Evolutionary conservation across 345 rosid species (phyloP).

Genomic region (Eucalyptus cloeziana): DNA sequence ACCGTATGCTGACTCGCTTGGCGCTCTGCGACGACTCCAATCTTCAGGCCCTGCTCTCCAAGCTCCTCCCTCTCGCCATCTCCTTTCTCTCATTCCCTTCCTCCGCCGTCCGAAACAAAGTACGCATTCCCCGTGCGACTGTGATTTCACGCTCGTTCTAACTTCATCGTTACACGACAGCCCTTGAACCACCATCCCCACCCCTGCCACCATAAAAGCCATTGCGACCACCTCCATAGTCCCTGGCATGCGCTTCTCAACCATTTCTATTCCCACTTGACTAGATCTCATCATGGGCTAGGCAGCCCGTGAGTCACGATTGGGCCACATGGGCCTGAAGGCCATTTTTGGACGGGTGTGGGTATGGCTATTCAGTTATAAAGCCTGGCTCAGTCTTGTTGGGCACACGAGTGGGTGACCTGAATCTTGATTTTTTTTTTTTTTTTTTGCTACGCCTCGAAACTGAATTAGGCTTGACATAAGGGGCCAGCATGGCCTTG

Average conservation of each 20-base stretch:
- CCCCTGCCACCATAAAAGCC: neutral
- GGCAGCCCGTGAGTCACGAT: neutral
- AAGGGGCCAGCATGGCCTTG: neutral
- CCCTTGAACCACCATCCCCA: neutral
- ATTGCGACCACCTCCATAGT: neutral
- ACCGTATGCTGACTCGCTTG: slow-evolving; percentile 82
- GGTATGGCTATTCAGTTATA: neutral
- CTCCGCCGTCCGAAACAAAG: slow-evolving; percentile 65
- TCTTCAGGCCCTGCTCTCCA: slow-evolving; percentile 56
- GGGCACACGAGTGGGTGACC: too few relatives aligned
- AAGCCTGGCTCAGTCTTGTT: too few relatives aligned
- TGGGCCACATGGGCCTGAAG: neutral
- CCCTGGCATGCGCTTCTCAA: neutral
- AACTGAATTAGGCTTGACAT: neutral
- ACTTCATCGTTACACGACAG: neutral
- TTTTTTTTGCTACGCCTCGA: neutral
- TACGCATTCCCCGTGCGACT: neutral
- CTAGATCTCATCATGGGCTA: neutral
- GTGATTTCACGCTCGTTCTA: too few relatives aligned
- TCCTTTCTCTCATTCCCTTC: slow-evolving; percentile 71
- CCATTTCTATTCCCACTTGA: neutral
- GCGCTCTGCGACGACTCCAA: slow-evolving; percentile 88
- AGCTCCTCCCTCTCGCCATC: slow-evolving; percentile 68
- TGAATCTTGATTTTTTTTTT: too few relatives aligned
- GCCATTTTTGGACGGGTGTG: neutral